These are phyloP conservation scores for Aspergillus felis DNA, from an alignment of 2,329 filamentous ascomycete genomes.

Conservation along the genomic window DNA sequence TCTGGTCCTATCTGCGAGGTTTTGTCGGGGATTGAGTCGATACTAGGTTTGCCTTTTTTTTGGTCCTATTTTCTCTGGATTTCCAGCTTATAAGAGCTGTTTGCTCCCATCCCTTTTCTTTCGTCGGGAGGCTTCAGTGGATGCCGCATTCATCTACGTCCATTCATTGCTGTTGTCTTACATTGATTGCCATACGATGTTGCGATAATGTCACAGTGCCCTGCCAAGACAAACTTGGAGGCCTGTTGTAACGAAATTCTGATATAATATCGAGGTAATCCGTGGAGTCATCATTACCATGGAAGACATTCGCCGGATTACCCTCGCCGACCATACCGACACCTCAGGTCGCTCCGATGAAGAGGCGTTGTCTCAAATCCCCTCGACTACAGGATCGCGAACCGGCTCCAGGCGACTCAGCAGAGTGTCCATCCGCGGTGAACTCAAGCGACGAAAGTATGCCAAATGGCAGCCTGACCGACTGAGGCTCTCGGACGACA, in stretches of 20 bases:
- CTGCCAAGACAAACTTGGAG: not conserved
- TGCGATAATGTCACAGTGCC: not conserved
- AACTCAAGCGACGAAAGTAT: slow-evolving; percentile 42
- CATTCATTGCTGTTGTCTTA: not conserved
- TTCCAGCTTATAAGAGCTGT: not conserved
- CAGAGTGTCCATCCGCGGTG: slow-evolving; percentile 34
- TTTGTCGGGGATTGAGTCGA: not conserved
- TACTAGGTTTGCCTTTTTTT: not conserved
- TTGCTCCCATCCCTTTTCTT: not conserved
- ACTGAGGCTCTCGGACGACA: slow-evolving; percentile 44
- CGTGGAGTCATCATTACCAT: slow-evolving; percentile 13
- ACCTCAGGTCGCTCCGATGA: slow-evolving; percentile 23
- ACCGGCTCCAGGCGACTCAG: slow-evolving; percentile 17
- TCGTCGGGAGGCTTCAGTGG: not conserved
- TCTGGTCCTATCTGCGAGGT: not conserved
- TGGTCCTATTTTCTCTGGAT: not conserved
- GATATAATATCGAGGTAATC: not conserved
- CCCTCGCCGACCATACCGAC: slow-evolving; percentile 40
- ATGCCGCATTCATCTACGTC: not conserved
- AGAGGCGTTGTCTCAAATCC: slow-evolving; percentile 11
- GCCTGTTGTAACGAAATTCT: not conserved
- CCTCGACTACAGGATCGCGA: slow-evolving; percentile 9
- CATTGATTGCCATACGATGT: not conserved
- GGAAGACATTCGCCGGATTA: slow-evolving; percentile 26
- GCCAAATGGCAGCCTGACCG: slow-evolving; percentile 53